These are phyloP conservation scores for Cladosporium sp. DNA, from an alignment of 2,329 filamentous ascomycete species.

Conservation along the genomic window DNA sequence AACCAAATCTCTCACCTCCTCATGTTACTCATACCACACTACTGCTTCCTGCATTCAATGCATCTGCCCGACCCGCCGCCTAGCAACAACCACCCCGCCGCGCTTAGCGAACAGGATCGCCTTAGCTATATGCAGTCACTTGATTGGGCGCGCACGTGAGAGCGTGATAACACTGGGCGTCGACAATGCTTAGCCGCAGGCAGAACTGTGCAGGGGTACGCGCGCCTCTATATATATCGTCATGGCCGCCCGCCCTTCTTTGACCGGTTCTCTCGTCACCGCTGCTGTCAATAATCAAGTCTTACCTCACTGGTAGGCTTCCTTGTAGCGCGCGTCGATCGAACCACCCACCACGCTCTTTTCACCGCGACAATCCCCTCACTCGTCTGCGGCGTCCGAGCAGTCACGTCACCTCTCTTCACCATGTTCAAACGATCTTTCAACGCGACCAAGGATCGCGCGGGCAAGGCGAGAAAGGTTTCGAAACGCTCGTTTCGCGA, in stretches of 20 bases:
- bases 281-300: constrained; percentile 28
- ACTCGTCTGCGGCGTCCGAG: constrained; percentile 14
- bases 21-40: too few species aligned
- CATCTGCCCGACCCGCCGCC: too few species aligned
- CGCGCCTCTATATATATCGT: constrained; percentile 6
- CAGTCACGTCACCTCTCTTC: constrained; percentile 18
- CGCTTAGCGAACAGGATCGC: constrained; percentile 1
- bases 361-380: constrained; percentile 22
- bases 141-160: constrained; percentile 7
- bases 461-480: constrained; percentile 81
- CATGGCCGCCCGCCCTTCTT: constrained; percentile 13
- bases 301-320: constrained; percentile 43
- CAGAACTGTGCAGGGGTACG: constrained; percentile 12
- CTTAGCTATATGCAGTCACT: background rate
- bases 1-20: too few species aligned
- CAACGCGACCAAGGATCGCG: constrained; percentile 73
- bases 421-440: constrained; percentile 93
- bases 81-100: background rate
- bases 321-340: constrained; percentile 50
- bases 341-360: constrained; percentile 36
- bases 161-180: constrained; percentile 6
- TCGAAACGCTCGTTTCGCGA: constrained; percentile 71
- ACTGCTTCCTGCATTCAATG: too few species aligned
- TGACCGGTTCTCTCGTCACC: constrained; percentile 22
- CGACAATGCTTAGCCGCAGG: constrained; percentile 4